phyloP scores from a whole-genome alignment of 2,329 filamentous ascomycete species.

The Epichloe coenophiala region DNA sequence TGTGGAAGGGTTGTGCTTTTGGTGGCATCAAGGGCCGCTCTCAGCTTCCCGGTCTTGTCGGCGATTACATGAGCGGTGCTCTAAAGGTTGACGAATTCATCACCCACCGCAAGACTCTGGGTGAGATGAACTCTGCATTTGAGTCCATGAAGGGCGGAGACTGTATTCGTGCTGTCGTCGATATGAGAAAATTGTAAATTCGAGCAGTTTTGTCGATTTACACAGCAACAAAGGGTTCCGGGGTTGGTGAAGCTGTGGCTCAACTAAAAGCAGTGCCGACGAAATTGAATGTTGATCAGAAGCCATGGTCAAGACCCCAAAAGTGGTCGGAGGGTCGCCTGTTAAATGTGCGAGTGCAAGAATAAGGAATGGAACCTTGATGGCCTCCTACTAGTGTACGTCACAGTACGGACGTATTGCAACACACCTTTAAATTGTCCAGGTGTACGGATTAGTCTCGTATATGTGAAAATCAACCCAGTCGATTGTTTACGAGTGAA shows the following conservation, averaged over 20 bases:
- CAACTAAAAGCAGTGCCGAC: neutral
- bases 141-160: slow-evolving; percentile 91
- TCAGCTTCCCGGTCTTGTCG: slow-evolving; percentile 75
- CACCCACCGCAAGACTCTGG: slow-evolving; percentile 77
- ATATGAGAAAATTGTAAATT: slow-evolving; percentile 33
- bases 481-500: neutral
- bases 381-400: neutral
- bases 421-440: neutral
- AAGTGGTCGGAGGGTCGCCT: neutral
- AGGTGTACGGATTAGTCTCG: neutral
- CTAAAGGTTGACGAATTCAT: slow-evolving; percentile 99
- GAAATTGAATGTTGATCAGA: neutral
- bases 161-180: slow-evolving; percentile 90
- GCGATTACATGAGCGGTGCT: slow-evolving; percentile 76
- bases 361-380: neutral
- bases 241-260: neutral
- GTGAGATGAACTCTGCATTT: slow-evolving; percentile 80
- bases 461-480: too few relatives aligned
- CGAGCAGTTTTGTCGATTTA: neutral
- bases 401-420: neutral
- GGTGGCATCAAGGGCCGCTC: slow-evolving; percentile 95
- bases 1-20: slow-evolving; percentile 97
- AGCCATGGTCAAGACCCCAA: neutral
- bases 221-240: neutral
- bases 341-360: neutral